Percentiles rank a stretch among this genome's conserved stretches.
Conservation (phyloP, 1,284 basidiomycete species). For the Ganoderma leucocontextum region DNA sequence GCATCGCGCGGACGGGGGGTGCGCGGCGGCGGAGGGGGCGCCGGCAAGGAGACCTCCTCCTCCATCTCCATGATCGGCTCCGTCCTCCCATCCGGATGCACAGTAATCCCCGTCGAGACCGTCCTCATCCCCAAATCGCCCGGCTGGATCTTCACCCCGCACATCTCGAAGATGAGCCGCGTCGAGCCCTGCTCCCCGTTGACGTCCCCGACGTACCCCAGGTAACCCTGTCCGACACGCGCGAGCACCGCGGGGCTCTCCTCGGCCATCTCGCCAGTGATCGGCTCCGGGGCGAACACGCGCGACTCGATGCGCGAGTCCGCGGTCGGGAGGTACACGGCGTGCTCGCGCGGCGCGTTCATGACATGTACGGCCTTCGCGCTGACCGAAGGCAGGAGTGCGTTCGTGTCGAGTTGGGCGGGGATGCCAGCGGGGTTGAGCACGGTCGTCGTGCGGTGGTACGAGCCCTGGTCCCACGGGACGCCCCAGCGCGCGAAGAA, state of each 20-base stretch:
- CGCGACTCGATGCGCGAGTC: slow-evolving; percentile 26
- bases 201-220: slow-evolving; percentile 36
- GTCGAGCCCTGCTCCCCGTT: slow-evolving; percentile 32
- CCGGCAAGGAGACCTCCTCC: background rate
- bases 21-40: background rate
- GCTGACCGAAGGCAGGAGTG: slow-evolving; percentile 29
- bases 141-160: slow-evolving; percentile 27
- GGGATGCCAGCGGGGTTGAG: slow-evolving; percentile 33
- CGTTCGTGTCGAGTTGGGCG: slow-evolving; percentile 21
- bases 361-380: slow-evolving; percentile 32
- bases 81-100: background rate
- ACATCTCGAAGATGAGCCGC: slow-evolving; percentile 35
- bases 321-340: slow-evolving; percentile 30
- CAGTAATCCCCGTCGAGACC: background rate
- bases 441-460: slow-evolving; percentile 30
- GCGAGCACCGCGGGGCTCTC: slow-evolving; percentile 33
- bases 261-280: slow-evolving; percentile 17
- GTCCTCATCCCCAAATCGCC: slow-evolving; percentile 30
- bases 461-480: slow-evolving; percentile 28
- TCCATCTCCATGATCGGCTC: background rate
- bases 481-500: slow-evolving; percentile 28
- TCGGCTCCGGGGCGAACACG: slow-evolving; percentile 18
- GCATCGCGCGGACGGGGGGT: background rate
- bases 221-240: slow-evolving; percentile 29
- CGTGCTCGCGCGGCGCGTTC: slow-evolving; percentile 21